Evolutionary conservation across 192 early-diverging fungal genomes (phyloP), one percentile per base, ranked within the genome.

Genomic region (Gamsiella multidivaricata): DNA sequence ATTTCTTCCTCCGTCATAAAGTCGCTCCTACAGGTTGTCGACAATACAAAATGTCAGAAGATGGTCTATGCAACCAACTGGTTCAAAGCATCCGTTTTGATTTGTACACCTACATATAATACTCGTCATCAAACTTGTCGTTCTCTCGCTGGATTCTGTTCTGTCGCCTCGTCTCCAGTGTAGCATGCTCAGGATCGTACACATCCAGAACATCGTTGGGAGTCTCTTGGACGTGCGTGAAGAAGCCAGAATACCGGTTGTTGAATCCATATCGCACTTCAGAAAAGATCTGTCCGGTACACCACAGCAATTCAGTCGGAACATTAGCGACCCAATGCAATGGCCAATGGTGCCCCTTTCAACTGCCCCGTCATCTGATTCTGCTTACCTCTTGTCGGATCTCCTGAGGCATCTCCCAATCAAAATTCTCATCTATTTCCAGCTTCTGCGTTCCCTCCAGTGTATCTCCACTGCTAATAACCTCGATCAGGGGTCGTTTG

Each of bases 1-100:
- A 97, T 95, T 32, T 95, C 95, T n/a, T 95, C 94, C 61, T 93
- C 89, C 64, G 90, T 88, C 37, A 94, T 80, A 80, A 88, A 95
- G 84, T 98, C 95, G 42, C 81, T 85, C 65, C 90, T 91, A 63
- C 39, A 41, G 39, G 39, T 7, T 41, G 39, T 41, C 39, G 39
- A 10, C 14, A 7, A 7, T 25, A 57, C 10, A 61, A 20, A 1
- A 31, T 31, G 26, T 51, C 22, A 47, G 39, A 43, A n/a, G 14
- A 5, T 0, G n/a, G 5, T 57, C 11, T 11, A 59, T 29, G 33
- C 28, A n/a, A 47, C 7, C 37, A 39, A 9, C 37, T 39, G 5
- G 37, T 5, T 39, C 37, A 39, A 0, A 45, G 5, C 32, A 25
- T 50, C n/a, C 15, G 43, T 23, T 4, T 14, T 31, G 23, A 11